A percentile compares a stretch with the other conserved stretches of the same genome.
Evolutionary conservation across 805 yeast species (phyloP).

Genomic region (Sugiyamaella valdiviana): DNA sequence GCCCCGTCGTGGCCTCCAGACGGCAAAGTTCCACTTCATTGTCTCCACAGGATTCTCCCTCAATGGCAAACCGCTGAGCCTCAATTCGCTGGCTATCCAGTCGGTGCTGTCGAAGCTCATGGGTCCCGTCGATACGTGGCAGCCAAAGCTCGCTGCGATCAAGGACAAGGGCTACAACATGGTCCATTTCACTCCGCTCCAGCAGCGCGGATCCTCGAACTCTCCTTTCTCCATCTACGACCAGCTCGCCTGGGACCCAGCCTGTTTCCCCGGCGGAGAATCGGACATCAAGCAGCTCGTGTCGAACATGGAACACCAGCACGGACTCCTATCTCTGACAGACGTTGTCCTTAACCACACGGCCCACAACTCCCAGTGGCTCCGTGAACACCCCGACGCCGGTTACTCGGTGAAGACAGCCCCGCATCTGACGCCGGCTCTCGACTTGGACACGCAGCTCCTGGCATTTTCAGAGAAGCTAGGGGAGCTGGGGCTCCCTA

Average conservation of each 20-base stretch:
- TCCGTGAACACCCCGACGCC: constrained; percentile 77
- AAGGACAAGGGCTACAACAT: constrained; percentile 80
- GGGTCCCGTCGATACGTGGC: constrained; percentile 67
- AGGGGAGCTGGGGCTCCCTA: constrained; percentile 53
- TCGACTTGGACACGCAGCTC: constrained; percentile 70
- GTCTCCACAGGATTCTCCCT: constrained; percentile 72
- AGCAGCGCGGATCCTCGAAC: constrained; percentile 79
- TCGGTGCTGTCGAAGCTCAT: constrained; percentile 89
- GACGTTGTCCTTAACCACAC: constrained; percentile 95
- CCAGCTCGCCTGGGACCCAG: constrained; percentile 71
- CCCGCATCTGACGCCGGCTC: constrained; percentile 80
- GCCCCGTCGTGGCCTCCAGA: constrained; percentile 21
- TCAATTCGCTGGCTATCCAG: constrained; percentile 76
- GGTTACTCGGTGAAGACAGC: constrained; percentile 86
- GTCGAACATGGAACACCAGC: constrained; percentile 42
- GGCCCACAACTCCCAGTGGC: constrained; percentile 84
- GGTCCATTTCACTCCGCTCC: constrained; percentile 94
- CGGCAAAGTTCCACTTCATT: constrained; percentile 58
- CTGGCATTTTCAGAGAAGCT: constrained; percentile 58
- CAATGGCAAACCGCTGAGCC: constrained; percentile 51
- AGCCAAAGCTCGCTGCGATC: constrained; percentile 52
- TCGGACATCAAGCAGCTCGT: constrained; percentile 52
- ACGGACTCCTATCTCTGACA: constrained; percentile 69
- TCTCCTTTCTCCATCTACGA: constrained; percentile 92
- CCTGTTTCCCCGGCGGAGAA: constrained; percentile 47